These are phyloP conservation scores for Physocladia obscura DNA, from an alignment of 192 early-diverging fungal genomes.

Conservation along the genomic window DNA sequence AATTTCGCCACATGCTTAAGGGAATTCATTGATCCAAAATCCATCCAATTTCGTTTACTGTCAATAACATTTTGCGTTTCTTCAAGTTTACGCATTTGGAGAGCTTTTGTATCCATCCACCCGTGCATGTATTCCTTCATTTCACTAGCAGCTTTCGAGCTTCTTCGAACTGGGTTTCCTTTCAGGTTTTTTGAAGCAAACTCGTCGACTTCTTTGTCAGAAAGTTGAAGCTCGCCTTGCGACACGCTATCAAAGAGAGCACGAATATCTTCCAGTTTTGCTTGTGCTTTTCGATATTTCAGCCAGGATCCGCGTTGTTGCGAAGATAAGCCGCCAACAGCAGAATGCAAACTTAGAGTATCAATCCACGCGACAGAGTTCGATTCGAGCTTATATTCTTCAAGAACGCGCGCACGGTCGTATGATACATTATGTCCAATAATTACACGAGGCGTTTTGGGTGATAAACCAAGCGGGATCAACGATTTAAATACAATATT, in stretches of 20 bases:
- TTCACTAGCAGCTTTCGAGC: too few species aligned
- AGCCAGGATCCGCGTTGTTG: slow-evolving; percentile 85
- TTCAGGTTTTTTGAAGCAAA: slow-evolving; percentile 40
- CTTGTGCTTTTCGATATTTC: slow-evolving; percentile 61
- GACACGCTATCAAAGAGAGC: too few species aligned
- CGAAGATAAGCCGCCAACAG: slow-evolving; percentile 82
- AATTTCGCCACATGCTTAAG: slow-evolving; percentile 76
- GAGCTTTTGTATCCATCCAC: slow-evolving; percentile 14
- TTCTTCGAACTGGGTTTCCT: too few species aligned
- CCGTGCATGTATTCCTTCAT: slow-evolving; percentile 37
- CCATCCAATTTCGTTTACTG: slow-evolving; percentile 45
- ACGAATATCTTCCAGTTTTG: not conserved
- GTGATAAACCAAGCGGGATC: slow-evolving; percentile 62
- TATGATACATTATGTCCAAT: slow-evolving; percentile 93
- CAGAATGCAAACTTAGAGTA: slow-evolving; percentile 91
- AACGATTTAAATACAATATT: slow-evolving; percentile 36
- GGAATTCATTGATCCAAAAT: slow-evolving; percentile 69
- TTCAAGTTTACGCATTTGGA: not conserved
- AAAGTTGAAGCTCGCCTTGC: too few species aligned
- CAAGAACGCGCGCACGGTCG: slow-evolving; percentile 82
- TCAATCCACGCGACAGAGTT: slow-evolving; percentile 73
- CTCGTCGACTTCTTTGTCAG: slow-evolving; percentile 37
- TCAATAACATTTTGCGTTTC: not conserved
- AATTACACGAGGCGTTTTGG: slow-evolving; percentile 49
- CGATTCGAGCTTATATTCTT: slow-evolving; percentile 74